A percentile compares a stretch with the other conserved stretches of the same genome.
Conservation (phyloP, 768 basidiomycete species). For the Dentipellis fragilis region DNA sequence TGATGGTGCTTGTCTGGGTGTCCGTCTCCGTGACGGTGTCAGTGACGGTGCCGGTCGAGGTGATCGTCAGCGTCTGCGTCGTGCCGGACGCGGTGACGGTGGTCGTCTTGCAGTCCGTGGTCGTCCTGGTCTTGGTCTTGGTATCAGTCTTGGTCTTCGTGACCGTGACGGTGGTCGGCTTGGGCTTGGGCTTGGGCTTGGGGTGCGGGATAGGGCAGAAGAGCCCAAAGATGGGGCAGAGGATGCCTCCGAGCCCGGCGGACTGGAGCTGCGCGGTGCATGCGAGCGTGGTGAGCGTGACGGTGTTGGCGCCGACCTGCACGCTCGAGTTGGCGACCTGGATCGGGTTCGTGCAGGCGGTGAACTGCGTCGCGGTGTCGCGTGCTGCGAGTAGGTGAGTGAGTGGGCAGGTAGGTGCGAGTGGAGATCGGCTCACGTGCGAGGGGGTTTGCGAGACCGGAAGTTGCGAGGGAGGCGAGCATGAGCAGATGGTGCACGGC, state of each 20-base stretch:
- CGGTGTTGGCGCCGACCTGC: not conserved
- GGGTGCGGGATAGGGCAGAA: constrained; percentile 4
- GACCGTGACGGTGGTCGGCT: not conserved
- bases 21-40: not conserved
- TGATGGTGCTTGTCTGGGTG: not conserved
- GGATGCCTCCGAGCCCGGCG: not conserved
- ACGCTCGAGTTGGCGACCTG: not conserved
- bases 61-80: constrained; percentile 3
- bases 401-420: not conserved
- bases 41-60: not conserved
- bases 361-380: not conserved
- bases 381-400: not conserved
- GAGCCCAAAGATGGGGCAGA: constrained; percentile 8
- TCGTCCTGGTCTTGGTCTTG: not conserved
- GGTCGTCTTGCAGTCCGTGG: not conserved
- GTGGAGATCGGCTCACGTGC: not conserved
- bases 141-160: constrained; percentile 1
- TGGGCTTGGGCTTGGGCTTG: not conserved
- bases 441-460: not conserved
- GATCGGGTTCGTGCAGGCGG: not conserved
- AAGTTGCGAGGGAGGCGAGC: not conserved
- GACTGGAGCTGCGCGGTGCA: not conserved
- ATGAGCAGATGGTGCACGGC: not conserved
- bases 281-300: not conserved
- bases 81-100: not conserved